Evolutionary conservation across 1,139 yeast genomes (phyloP), one percentile per base, ranked within the genome.

Genomic region (Petasospora fabianii): DNA sequence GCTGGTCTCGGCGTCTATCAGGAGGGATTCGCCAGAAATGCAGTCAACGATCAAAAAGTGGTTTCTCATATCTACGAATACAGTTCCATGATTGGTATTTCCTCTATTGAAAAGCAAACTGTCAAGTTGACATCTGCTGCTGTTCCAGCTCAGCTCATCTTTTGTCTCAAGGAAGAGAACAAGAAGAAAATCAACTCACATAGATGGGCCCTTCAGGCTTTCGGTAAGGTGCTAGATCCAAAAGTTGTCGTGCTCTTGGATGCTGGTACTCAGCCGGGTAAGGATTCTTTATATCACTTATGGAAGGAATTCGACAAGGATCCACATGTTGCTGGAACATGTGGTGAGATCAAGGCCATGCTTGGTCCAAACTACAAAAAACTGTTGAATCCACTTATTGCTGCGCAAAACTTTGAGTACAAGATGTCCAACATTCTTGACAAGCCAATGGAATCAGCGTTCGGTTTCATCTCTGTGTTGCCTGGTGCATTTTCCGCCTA

Each of bases 401-500:
- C 96, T 1, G 83, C 96, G 0, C 97, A 88, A 60, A 87, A 88
- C 57, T 88, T 88, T 55, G 97, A 88, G 60, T 88, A 88, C 61
- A 88, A 88, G 55, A 83, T 87, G 80, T 85, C 96, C 8, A 88
- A 88, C 56, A 86, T 88, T 48, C 68, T 88, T 33, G 97, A 88
- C 61, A 88, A 88, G 54, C 96, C 97, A 1, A 75, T 88, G 47
- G 97, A 88, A 61, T 84, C 95, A 0, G 71, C 80, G 24, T 87
- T 87, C 62, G 97, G 97, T 4, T 88, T 83, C 56, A 86, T 88
- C 44, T 74, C 90, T 3, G 97, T 88, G 30, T 67, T 88, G 34
- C 97, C 97, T 0, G 97, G 97, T 58, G 97, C 97, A 0, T 80
- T 88, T 49, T 85, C 95, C 1, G 96, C 96, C 2, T 88, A 88